These are phyloP conservation scores for Panaeolus papilionaceus DNA, from an alignment of 768 basidiomycete species.

Conservation along the genomic window DNA sequence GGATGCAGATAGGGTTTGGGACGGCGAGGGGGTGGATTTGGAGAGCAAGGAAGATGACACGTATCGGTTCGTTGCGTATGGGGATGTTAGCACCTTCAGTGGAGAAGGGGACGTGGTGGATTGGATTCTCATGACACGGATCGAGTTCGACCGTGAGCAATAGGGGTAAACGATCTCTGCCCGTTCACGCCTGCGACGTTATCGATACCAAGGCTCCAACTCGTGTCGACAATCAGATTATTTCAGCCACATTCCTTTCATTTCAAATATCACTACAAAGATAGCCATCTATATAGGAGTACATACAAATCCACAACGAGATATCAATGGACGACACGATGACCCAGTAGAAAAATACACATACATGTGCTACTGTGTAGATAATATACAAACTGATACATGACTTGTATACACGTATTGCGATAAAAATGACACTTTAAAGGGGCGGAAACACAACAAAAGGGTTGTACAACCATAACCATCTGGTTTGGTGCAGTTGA, in stretches of 20 bases:
- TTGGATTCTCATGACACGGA: constrained; percentile 7
- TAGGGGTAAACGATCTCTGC: background rate
- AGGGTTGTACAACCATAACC: background rate
- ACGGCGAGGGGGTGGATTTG: constrained; percentile 12
- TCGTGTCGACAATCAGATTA: background rate
- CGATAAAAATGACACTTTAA: background rate
- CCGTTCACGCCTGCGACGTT: background rate
- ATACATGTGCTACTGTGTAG: background rate
- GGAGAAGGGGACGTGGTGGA: constrained; percentile 3
- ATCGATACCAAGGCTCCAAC: background rate
- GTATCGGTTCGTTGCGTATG: constrained; percentile 5
- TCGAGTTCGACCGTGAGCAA: background rate
- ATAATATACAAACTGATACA: background rate
- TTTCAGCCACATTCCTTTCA: constrained; percentile 3
- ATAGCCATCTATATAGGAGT: background rate
- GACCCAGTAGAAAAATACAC: background rate
- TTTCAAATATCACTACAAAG: constrained; percentile 2
- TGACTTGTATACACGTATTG: background rate
- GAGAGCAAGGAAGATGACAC: background rate
- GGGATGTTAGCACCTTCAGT: background rate
- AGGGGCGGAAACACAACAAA: background rate
- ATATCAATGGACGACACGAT: background rate
- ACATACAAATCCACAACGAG: constrained; percentile 1
- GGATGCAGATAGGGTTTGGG: background rate
- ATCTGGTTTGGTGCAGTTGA: background rate